Evolutionary conservation across 2,329 filamentous ascomycete genomes (phyloP).

Genomic region (Diaporthe citriasiana): DNA sequence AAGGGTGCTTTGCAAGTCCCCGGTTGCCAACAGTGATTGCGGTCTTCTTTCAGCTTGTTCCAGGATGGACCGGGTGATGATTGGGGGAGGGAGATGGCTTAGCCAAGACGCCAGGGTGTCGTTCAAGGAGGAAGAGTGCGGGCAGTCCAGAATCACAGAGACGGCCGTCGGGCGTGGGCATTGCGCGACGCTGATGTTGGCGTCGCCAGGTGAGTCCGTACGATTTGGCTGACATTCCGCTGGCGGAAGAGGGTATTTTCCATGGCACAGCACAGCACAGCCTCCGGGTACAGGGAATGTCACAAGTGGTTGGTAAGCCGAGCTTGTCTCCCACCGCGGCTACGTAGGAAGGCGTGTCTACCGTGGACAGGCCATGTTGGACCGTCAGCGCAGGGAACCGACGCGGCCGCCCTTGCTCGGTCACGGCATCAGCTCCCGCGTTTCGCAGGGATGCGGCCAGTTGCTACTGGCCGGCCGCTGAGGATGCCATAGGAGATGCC

Average conservation of each 20-base stretch:
- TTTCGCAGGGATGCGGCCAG: background rate
- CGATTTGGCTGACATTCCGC: constrained; percentile 6
- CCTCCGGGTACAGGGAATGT: background rate
- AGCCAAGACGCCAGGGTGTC: background rate
- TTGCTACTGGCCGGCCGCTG: constrained; percentile 20
- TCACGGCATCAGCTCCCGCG: background rate
- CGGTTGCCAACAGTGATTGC: constrained; percentile 12
- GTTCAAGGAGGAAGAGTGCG: background rate
- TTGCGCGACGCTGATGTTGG: constrained; percentile 8
- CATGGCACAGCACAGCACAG: background rate
- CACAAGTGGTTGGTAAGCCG: background rate
- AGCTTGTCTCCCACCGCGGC: background rate
- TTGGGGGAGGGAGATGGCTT: background rate
- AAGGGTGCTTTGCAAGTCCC: background rate
- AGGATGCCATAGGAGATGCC: constrained; percentile 12
- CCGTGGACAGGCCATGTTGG: constrained; percentile 23
- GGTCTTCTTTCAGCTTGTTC: background rate
- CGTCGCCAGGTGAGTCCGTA: background rate
- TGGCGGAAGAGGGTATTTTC: background rate
- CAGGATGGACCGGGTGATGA: background rate
- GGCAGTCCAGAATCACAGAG: constrained; percentile 1
- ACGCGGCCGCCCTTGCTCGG: constrained; percentile 17
- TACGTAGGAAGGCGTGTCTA: background rate
- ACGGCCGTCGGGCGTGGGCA: background rate
- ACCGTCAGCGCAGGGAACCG: background rate